Conservation (phyloP, 768 basidiomycete species). For the Brasilioporus rufonigricans region DNA sequence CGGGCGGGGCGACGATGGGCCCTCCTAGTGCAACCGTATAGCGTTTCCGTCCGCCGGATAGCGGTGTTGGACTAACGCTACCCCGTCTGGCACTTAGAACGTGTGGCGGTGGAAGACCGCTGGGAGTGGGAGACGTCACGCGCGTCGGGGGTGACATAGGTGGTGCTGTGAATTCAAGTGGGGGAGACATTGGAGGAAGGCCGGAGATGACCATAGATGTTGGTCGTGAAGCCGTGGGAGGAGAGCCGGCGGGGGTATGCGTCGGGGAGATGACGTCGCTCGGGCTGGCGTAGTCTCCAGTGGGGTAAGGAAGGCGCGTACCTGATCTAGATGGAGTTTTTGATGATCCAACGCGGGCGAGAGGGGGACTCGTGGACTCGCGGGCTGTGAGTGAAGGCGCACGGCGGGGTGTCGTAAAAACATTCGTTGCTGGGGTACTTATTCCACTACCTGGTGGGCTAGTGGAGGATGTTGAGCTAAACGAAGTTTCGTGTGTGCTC, state of each 20-base stretch:
- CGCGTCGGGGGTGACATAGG: constrained; percentile 25
- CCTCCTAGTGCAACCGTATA: constrained; percentile 85
- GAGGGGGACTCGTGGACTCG: constrained; percentile 65
- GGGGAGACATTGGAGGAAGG: constrained; percentile 33
- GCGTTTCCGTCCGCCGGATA: constrained; percentile 55
- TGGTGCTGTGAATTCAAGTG: constrained; percentile 18
- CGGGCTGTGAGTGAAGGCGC: constrained; percentile 43
- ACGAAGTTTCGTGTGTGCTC: constrained; percentile 26
- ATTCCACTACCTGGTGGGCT: constrained; percentile 15
- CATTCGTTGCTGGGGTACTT: constrained; percentile 11
- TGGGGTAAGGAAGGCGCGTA: constrained; percentile 73
- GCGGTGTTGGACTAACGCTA: constrained; percentile 69
- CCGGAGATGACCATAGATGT: constrained; percentile 47
- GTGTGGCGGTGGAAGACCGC: constrained; percentile 44
- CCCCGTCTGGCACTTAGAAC: constrained; percentile 40
- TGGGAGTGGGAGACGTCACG: constrained; percentile 22
- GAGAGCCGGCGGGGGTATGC: constrained; percentile 45
- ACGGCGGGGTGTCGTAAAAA: constrained; percentile 30
- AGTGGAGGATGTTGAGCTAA: constrained; percentile 15
- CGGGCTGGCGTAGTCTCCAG: constrained; percentile 78
- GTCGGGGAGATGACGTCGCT: constrained; percentile 40
- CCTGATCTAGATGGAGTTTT: constrained; percentile 26
- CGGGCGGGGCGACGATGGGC: constrained; percentile 50
- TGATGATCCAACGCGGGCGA: constrained; percentile 45
- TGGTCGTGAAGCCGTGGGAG: constrained; percentile 40